A percentile compares a stretch with the other conserved stretches of the same genome.
These are phyloP conservation scores for Odontarrhena argentea DNA, from an alignment of 345 rosid genomes.

Conservation along the genomic window DNA sequence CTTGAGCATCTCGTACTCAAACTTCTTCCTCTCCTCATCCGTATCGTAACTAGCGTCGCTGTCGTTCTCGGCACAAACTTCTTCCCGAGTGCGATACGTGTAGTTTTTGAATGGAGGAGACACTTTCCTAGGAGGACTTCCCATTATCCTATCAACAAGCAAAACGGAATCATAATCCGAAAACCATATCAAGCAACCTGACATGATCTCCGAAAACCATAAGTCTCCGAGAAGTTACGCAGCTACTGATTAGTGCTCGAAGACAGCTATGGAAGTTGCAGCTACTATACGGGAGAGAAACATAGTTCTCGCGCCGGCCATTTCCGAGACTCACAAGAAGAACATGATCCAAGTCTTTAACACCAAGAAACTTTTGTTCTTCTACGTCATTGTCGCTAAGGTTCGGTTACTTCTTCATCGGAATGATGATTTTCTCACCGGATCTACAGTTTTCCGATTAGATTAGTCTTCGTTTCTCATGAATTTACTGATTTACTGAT, in stretches of 20 bases:
- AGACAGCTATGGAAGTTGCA: constrained; percentile 45
- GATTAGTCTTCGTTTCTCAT: background rate
- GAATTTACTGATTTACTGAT: background rate
- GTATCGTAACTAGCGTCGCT: no score
- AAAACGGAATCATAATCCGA: no score
- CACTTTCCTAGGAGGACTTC: no score
- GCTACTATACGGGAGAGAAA: constrained; percentile 37
- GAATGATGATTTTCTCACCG: background rate
- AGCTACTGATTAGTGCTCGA: constrained; percentile 17
- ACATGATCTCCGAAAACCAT: no score
- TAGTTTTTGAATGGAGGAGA: no score
- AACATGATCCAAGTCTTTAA: constrained; percentile 68
- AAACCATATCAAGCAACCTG: no score
- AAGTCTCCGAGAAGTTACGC: constrained; percentile 11
- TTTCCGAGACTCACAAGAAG: constrained; percentile 52
- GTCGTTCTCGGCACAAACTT: no score
- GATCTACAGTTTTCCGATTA: constrained; percentile 23
- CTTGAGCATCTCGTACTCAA: no score
- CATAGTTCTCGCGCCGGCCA: constrained; percentile 28
- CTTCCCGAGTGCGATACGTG: no score
- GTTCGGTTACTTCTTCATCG: constrained; percentile 24
- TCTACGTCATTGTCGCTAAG: constrained; percentile 72
- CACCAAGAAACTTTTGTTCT: constrained; percentile 68
- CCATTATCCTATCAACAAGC: no score
- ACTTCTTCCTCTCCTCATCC: no score